A percentile compares a stretch with the other conserved stretches of the same genome.
Evolutionary conservation across 2,329 filamentous ascomycete species (phyloP).

Genomic region (Bipolaris cookei): DNA sequence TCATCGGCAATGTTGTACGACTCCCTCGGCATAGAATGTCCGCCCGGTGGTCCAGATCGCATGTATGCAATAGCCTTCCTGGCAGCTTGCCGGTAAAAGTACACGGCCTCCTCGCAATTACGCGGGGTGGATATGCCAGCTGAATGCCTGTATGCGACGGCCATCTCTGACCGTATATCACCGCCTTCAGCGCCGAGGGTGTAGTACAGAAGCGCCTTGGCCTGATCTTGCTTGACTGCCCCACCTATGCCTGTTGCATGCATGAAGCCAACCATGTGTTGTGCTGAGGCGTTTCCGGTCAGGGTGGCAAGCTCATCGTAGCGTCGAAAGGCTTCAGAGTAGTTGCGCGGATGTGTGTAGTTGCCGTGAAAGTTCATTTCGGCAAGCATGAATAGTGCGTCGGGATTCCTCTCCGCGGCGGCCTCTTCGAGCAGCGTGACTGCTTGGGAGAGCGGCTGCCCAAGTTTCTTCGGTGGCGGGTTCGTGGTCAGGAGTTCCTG

Average conservation of each 20-base stretch:
- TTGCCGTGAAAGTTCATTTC: conserved; percentile 98
- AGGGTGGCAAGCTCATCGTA: conserved; percentile 78
- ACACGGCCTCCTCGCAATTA: conserved; percentile 82
- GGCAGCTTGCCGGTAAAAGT: conserved; percentile 91
- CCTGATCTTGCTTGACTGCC: conserved; percentile 83
- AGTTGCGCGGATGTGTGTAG: conserved; percentile 83
- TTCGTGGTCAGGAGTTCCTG: conserved; percentile 52
- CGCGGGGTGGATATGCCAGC: conserved; percentile 83
- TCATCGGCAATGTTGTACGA: conserved; percentile 89
- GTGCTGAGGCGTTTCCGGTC: conserved; percentile 87
- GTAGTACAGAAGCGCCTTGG: conserved; percentile 90
- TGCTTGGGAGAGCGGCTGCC: conserved; percentile 62
- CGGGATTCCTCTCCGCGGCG: conserved; percentile 66
- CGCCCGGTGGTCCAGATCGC: conserved; percentile 87
- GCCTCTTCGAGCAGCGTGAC: conserved; percentile 65
- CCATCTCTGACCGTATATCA: conserved; percentile 89
- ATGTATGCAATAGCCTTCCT: conserved; percentile 91
- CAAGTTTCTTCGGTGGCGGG: conserved; percentile 52
- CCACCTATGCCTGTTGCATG: conserved; percentile 91
- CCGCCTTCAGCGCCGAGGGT: conserved; percentile 88
- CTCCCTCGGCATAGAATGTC: conserved; percentile 76
- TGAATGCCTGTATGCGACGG: conserved; percentile 83
- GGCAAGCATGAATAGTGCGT: conserved; percentile 87
- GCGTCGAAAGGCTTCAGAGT: conserved; percentile 77
- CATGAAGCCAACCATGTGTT: conserved; percentile 95